Base-by-base conservation (phyloP, 2,329 filamentous ascomycete genomes). In the Exophiala lecanii-corni region DNA sequence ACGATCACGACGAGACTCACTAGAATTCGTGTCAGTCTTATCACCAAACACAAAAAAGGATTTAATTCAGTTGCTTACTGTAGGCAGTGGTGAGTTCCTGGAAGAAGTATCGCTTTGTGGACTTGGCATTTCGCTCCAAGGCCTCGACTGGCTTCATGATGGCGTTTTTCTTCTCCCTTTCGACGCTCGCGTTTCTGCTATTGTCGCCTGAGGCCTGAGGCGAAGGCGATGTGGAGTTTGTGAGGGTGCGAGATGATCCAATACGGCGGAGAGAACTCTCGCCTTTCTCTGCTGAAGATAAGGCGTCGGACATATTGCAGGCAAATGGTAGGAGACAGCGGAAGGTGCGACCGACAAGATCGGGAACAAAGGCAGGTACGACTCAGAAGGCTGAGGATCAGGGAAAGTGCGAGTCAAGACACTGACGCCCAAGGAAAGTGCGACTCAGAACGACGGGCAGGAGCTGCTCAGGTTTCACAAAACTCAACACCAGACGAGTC, bases 1-100 rank as follows among this genome's bases (percentile, higher is more conserved):
- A 61, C 56, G 17, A 66, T 55, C 13, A 57, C 43, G 3, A 55
- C 43, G 9, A 44, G 9, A 28, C 39, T 46, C 51, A 56, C 33
- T 35, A n/a, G 12, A 26, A 12, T 35, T 20, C 13, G n/a, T n/a
- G 7, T 19, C 23, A 26, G 23, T 26, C 6, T n/a, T n/a, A n/a
- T n/a, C n/a, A n/a, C n/a, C n/a, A n/a, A n/a, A n/a, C n/a, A n/a
- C n/a, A n/a, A n/a, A n/a, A n/a, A n/a, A 40, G 5, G 19, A 41
- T 17, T 23, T 12, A 7, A 45, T 36, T n/a, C n/a, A n/a, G 9
- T 18, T 6, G 30, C 33, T 35, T 19, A 35, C 33, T 51, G 25
- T 48, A 45, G n/a, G 44, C 38, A 25, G 35, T 19, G 12, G 50
- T 49, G 35, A 56, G 45, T 37, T 56, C 51, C 13, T 53, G 37